These are phyloP conservation scores for Circinella minor DNA, from an alignment of 371 early-diverging fungal species.

Conservation along the genomic window DNA sequence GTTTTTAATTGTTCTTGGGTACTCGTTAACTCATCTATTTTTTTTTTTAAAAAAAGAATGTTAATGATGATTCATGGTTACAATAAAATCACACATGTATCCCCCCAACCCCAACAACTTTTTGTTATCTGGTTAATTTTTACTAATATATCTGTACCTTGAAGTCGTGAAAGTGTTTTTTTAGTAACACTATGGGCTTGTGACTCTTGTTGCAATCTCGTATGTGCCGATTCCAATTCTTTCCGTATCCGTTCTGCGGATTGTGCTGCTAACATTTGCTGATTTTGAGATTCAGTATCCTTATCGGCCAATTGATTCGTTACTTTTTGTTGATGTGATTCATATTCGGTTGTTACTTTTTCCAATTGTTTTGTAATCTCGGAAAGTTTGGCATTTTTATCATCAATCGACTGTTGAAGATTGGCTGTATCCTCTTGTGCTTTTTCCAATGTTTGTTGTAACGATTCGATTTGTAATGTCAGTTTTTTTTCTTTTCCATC, in stretches of 20 bases:
- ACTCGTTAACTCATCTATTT: neutral
- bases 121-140: too few species aligned
- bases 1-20: neutral
- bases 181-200: conserved; percentile 1
- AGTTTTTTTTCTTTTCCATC: neutral
- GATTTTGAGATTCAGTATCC: neutral
- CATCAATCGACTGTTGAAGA: neutral
- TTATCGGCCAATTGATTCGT: neutral
- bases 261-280: neutral
- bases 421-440: neutral
- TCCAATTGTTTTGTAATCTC: neutral
- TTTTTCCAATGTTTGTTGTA: neutral
- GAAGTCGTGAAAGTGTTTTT: neutral
- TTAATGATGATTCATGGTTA: too few species aligned
- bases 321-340: neutral
- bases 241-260: neutral
- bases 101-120: too few species aligned
- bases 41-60: too few species aligned
- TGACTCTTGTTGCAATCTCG: neutral
- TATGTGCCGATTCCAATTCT: conserved; percentile 1
- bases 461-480: neutral
- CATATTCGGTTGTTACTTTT: neutral
- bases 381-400: neutral
- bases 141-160: neutral
- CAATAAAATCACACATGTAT: too few species aligned